Evolutionary conservation across 768 basidiomycete species (phyloP).

Genomic region (Leccinum uliginosum): DNA sequence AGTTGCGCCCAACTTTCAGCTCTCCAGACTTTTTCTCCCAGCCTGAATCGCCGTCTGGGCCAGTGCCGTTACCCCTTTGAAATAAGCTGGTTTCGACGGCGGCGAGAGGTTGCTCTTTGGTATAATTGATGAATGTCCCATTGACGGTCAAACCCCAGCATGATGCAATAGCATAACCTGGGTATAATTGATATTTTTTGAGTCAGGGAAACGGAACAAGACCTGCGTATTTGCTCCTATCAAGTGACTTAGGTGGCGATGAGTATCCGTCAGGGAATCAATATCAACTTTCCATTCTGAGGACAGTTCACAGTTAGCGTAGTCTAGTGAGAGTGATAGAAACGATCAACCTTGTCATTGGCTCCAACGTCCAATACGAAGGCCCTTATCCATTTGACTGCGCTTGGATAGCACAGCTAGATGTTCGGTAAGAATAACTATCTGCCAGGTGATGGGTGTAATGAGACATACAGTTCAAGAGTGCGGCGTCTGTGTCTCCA

Average conservation of each 20-base stretch:
- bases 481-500: constrained; percentile 59
- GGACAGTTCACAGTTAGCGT: not conserved
- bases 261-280: constrained; percentile 59
- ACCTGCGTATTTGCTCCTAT: constrained; percentile 39
- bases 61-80: constrained; percentile 69
- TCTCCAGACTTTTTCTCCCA: constrained; percentile 82
- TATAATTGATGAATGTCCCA: constrained; percentile 38
- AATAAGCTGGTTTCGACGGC: constrained; percentile 56
- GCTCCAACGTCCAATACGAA: constrained; percentile 71
- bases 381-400: constrained; percentile 65
- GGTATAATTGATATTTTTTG: constrained; percentile 45
- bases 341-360: constrained; percentile 62
- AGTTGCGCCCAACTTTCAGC: constrained; percentile 75
- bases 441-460: not conserved
- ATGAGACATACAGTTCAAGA: constrained; percentile 48
- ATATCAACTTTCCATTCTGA: constrained; percentile 77
- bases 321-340: not conserved
- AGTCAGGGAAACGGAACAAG: constrained; percentile 2
- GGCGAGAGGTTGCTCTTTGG: constrained; percentile 48
- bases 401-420: constrained; percentile 43
- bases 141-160: constrained; percentile 35
- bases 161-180: constrained; percentile 62
- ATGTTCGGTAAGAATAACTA: constrained; percentile 1
- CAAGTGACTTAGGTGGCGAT: constrained; percentile 72
- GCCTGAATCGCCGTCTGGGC: constrained; percentile 67